A percentile compares a stretch with the other conserved stretches of the same genome.
Evolutionary conservation across 345 rosid species (phyloP).

Genomic region (Stellera chamaejasme): DNA sequence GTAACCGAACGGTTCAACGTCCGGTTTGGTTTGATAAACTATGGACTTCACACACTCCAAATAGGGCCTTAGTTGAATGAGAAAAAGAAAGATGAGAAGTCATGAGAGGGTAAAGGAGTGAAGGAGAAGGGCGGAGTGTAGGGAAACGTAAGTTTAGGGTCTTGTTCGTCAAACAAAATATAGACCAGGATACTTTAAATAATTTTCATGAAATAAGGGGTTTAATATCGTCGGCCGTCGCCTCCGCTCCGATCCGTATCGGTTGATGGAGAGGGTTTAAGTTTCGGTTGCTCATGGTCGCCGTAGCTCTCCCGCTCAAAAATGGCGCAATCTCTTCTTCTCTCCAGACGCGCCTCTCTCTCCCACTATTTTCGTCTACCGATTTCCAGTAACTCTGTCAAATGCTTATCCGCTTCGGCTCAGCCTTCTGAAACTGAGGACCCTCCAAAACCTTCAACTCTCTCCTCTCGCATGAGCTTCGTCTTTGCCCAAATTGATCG

Average conservation of each 20-base stretch:
- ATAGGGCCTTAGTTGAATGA: no score
- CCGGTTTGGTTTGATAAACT: no score
- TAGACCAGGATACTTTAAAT: no score
- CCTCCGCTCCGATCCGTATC: not conserved
- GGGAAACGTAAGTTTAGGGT: no score
- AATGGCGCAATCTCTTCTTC: conserved; percentile 49
- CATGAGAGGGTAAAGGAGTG: no score
- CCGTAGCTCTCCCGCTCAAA: not conserved
- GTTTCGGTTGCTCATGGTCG: not conserved
- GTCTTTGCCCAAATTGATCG: conserved; percentile 87
- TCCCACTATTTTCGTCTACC: conserved; percentile 14
- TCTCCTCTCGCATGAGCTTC: conserved; percentile 88
- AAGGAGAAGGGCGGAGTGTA: no score
- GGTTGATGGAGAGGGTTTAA: conserved; percentile 18
- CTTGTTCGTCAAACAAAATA: no score
- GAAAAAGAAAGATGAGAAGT: no score
- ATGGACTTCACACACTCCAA: no score
- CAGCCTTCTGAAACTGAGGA: conserved; percentile 14
- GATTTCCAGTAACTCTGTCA: conserved; percentile 8
- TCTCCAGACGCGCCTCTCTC: conserved; percentile 33
- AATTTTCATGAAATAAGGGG: not conserved
- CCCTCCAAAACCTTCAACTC: conserved; percentile 51
- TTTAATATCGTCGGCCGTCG: conserved; percentile 10
- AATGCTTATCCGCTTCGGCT: conserved; percentile 24
- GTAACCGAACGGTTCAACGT: no score